These are phyloP conservation scores for Rutstroemia sp. DNA, from an alignment of 2,329 filamentous ascomycete species.

Conservation along the genomic window DNA sequence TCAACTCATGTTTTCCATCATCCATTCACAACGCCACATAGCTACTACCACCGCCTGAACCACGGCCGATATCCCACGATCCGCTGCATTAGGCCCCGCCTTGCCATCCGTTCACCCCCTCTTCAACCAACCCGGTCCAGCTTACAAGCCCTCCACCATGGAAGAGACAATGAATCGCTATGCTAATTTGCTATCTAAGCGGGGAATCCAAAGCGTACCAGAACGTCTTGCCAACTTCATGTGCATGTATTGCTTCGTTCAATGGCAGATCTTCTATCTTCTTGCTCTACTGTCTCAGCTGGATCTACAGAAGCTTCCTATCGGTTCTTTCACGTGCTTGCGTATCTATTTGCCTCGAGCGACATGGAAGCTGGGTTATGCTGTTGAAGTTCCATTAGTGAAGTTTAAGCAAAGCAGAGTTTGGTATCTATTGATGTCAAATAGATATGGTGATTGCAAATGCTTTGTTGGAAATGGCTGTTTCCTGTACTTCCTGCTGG, in stretches of 20 bases:
- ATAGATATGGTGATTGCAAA: no score
- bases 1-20: constrained; percentile 25
- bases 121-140: constrained; percentile 20
- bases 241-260: constrained; percentile 27
- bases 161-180: constrained; percentile 25
- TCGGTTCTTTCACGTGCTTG: no score
- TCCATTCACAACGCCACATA: constrained; percentile 23
- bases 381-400: no score
- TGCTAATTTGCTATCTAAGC: constrained; percentile 18
- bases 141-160: constrained; percentile 16
- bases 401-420: no score
- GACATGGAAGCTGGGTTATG: no score
- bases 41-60: background rate
- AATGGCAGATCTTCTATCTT: constrained; percentile 26
- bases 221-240: constrained; percentile 28
- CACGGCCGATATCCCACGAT: constrained; percentile 13
- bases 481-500: no score
- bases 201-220: constrained; percentile 23
- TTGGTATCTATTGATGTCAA: no score
- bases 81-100: constrained; percentile 17
- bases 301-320: no score
- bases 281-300: no score
- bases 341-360: no score
- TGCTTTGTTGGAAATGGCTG: no score
- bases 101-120: constrained; percentile 26